A percentile compares a stretch with the other conserved stretches of the same genome.
These are phyloP conservation scores for Daedaleopsis sinensis DNA, from an alignment of 768 basidiomycete genomes.

Conservation along the genomic window DNA sequence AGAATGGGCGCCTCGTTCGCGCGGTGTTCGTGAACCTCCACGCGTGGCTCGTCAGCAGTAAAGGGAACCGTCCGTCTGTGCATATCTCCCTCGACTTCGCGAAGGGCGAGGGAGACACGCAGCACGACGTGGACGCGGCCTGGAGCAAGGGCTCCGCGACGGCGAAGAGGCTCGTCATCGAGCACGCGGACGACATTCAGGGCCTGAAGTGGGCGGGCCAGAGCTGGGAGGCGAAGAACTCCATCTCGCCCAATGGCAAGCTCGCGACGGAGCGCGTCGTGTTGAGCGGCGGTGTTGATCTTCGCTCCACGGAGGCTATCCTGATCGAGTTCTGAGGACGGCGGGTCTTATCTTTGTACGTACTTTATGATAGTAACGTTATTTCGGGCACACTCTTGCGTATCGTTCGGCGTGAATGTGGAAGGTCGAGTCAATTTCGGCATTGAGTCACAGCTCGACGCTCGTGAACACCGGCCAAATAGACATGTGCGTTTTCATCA, in stretches of 20 bases:
- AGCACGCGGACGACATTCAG: constrained; percentile 25
- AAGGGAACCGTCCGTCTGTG: constrained; percentile 33
- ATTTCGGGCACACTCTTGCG: not conserved
- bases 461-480: too few species aligned
- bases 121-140: not conserved
- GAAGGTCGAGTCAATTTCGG: too few species aligned
- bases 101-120: not conserved
- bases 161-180: constrained; percentile 19
- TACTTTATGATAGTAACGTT: not conserved
- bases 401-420: too few species aligned
- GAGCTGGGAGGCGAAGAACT: constrained; percentile 21
- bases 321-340: constrained; percentile 17
- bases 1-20: constrained; percentile 42
- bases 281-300: constrained; percentile 16
- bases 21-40: constrained; percentile 61
- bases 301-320: constrained; percentile 23
- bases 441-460: too few species aligned
- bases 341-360: not conserved
- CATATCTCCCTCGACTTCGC: constrained; percentile 41
- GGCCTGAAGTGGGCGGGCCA: constrained; percentile 25
- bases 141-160: not conserved
- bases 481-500: too few species aligned
- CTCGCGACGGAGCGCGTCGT: constrained; percentile 11
- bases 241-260: constrained; percentile 8
- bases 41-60: constrained; percentile 40